These are phyloP conservation scores for Strigomonas oncopelti DNA, from an alignment of 208 protist genomes.

Conservation along the genomic window DNA sequence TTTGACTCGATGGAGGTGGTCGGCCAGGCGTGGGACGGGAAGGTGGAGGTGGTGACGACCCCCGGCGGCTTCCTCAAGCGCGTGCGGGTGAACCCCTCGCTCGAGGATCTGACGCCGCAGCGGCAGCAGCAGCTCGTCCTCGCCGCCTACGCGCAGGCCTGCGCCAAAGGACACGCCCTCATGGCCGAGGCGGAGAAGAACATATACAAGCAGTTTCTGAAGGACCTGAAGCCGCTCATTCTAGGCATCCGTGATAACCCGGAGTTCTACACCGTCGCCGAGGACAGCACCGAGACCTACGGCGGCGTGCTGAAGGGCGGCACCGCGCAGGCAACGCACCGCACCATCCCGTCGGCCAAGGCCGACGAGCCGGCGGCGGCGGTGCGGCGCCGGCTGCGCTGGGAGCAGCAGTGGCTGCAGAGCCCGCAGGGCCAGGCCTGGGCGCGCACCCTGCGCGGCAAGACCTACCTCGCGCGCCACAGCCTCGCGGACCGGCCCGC, in stretches of 20 bases:
- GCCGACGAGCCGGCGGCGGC: constrained; percentile 68
- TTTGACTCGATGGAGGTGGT: constrained; percentile 89
- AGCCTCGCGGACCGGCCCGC: constrained; percentile 61
- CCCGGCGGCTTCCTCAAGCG: constrained; percentile 80
- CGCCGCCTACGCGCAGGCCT: constrained; percentile 80
- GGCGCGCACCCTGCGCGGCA: constrained; percentile 70
- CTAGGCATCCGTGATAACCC: constrained; percentile 90
- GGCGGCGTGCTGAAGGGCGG: constrained; percentile 50
- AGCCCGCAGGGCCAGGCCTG: constrained; percentile 58
- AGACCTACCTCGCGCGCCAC: constrained; percentile 79
- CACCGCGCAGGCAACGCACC: constrained; percentile 20
- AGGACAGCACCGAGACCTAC: constrained; percentile 65
- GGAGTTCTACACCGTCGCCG: constrained; percentile 88
- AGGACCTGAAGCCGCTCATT: constrained; percentile 85
- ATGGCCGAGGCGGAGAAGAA: constrained; percentile 87
- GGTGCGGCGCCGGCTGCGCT: constrained; percentile 53
- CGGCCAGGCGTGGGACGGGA: constrained; percentile 68
- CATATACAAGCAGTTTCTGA: constrained; percentile 89
- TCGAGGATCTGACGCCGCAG: constrained; percentile 66
- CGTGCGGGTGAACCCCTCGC: constrained; percentile 74
- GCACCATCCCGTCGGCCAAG: constrained; percentile 84
- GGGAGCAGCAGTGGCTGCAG: constrained; percentile 72
- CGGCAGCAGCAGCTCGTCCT: constrained; percentile 74
- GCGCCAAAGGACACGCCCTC: constrained; percentile 52
- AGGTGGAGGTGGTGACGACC: constrained; percentile 86